Percentiles rank a stretch among this genome's conserved stretches.
These are phyloP conservation scores for Candida railenensis DNA, from an alignment of 805 yeast genomes.

Conservation along the genomic window DNA sequence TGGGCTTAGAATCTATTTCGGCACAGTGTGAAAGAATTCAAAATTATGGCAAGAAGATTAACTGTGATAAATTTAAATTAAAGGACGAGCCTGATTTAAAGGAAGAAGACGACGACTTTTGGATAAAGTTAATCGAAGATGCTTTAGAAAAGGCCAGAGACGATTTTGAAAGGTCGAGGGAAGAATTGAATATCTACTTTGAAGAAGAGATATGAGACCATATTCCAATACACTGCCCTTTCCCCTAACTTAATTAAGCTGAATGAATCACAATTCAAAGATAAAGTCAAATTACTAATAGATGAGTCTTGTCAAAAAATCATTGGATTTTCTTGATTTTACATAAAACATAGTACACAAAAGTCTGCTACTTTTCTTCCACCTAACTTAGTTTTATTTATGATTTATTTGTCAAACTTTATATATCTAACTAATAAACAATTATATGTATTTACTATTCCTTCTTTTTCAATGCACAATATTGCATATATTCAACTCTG, in stretches of 20 bases:
- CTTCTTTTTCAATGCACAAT: conserved; percentile 42
- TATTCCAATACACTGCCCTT: background rate
- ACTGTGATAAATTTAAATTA: conserved; percentile 35
- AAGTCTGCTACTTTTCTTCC: background rate
- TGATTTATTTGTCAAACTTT: background rate
- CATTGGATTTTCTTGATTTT: too few relatives aligned
- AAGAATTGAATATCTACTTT: conserved; percentile 52
- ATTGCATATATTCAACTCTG: conserved; percentile 46
- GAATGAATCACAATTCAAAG: too few relatives aligned
- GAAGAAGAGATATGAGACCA: conserved; percentile 24
- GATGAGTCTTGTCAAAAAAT: background rate
- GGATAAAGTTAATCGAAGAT: conserved; percentile 47
- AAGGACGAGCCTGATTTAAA: conserved; percentile 7
- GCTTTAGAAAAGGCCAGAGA: conserved; percentile 53
- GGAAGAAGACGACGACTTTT: conserved; percentile 14
- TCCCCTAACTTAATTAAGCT: background rate
- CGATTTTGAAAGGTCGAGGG: conserved; percentile 50
- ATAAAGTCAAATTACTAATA: background rate
- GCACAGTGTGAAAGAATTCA: conserved; percentile 92
- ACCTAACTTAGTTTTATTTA: background rate
- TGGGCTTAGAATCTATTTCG: conserved; percentile 81
- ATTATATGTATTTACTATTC: background rate
- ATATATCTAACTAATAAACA: background rate
- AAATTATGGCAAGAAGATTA: conserved; percentile 67
- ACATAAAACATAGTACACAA: background rate